Conservation (phyloP, 192 early-diverging fungal genomes). For the Linnemannia elongata region DNA sequence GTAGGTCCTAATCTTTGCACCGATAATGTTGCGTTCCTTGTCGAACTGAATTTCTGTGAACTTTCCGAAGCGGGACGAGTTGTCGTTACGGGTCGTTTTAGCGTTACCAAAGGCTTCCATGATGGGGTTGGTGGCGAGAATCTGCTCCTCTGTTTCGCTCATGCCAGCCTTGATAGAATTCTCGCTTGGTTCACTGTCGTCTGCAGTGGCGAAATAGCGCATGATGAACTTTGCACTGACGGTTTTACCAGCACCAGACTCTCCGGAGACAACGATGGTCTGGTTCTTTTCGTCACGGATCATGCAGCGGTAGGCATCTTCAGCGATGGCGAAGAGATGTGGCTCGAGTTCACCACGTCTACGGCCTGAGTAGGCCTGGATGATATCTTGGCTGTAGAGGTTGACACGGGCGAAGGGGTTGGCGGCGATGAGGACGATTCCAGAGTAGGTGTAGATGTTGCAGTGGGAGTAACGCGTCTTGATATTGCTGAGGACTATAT, state of each 20-base stretch:
- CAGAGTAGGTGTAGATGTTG: conserved; percentile 99
- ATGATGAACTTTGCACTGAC: conserved; percentile 97
- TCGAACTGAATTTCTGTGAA: conserved; percentile 92
- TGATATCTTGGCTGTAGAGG: conserved; percentile 93
- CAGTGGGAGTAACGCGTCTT: conserved; percentile 89
- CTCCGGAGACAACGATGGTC: conserved; percentile 98
- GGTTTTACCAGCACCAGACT: conserved; percentile 98
- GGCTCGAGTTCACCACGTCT: conserved; percentile 96
- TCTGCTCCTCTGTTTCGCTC: conserved; percentile 85
- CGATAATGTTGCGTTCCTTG: conserved; percentile 86
- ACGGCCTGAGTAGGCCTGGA: conserved; percentile 94
- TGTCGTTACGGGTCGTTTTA: conserved; percentile 99
- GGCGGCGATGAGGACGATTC: conserved; percentile 97
- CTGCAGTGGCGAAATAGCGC: conserved; percentile 93
- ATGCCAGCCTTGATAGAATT: conserved; percentile 66
- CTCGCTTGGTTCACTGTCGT: conserved; percentile 69
- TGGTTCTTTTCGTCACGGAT: conserved; percentile 94
- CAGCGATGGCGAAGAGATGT: conserved; percentile 98
- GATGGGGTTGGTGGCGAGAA: conserved; percentile 96
- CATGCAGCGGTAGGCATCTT: conserved; percentile 98
- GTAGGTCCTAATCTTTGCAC: conserved; percentile 96
- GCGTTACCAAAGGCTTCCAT: conserved; percentile 99
- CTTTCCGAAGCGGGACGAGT: conserved; percentile 98
- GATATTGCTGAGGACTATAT: conserved; percentile 91
- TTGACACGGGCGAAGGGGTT: conserved; percentile 93